A percentile compares a stretch with the other conserved stretches of the same genome.
Evolutionary conservation across 2,329 filamentous ascomycete species (phyloP).

Genomic region (Hypoxylon sp.): DNA sequence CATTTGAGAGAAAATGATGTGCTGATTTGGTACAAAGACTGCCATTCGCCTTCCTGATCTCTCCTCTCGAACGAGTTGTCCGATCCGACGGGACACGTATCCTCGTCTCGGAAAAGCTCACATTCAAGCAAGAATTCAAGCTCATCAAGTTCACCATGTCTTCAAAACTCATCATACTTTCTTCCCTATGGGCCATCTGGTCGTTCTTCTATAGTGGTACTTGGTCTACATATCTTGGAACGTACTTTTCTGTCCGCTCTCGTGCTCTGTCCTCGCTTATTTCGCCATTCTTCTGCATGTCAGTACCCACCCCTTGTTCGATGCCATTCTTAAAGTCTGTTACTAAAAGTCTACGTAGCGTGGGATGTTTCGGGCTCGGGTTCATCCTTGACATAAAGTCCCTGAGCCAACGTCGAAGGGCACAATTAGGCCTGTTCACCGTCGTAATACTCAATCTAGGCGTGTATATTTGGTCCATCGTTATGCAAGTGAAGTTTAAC

Average conservation of each 20-base stretch:
- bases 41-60: constrained; percentile 63
- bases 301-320: constrained; percentile 33
- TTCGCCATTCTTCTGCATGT: constrained; percentile 66
- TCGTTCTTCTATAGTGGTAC: constrained; percentile 64
- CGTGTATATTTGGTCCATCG: constrained; percentile 66
- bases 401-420: constrained; percentile 61
- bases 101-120: constrained; percentile 59
- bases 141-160: constrained; percentile 58
- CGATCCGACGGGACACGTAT: constrained; percentile 63
- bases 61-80: constrained; percentile 62
- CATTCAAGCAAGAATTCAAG: constrained; percentile 59
- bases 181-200: constrained; percentile 61
- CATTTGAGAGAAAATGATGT: neutral
- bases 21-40: constrained; percentile 48
- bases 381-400: constrained; percentile 61
- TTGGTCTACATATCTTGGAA: constrained; percentile 63
- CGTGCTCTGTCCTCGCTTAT: constrained; percentile 62
- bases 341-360: constrained; percentile 44
- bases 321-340: neutral
- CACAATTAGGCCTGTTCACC: constrained; percentile 62
- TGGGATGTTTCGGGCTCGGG: constrained; percentile 65
- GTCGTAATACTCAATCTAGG: constrained; percentile 63
- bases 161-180: constrained; percentile 59
- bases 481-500: constrained; percentile 62
- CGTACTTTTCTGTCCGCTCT: constrained; percentile 62